Conservation (phyloP, 495 filamentous ascomycete genomes). For the Halenospora varia region DNA sequence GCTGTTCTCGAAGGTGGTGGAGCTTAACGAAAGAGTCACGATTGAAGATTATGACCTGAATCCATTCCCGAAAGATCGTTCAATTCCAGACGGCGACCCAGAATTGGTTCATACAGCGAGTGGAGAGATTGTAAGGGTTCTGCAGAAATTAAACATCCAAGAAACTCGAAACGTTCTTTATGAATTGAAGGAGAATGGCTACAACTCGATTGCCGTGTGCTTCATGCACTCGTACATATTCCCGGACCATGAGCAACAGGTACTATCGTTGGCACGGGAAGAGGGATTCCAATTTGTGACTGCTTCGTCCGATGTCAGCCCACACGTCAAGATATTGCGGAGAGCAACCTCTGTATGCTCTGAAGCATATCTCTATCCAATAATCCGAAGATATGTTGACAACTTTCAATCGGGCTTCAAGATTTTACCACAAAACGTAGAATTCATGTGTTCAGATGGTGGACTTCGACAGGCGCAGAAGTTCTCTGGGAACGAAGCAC, state of each 20-base stretch:
- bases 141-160: slow-evolving; percentile 9
- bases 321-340: slow-evolving; percentile 32
- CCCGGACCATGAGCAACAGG: slow-evolving; percentile 31
- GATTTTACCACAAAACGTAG: slow-evolving; percentile 41
- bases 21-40: slow-evolving; percentile 28
- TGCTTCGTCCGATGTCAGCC: slow-evolving; percentile 23
- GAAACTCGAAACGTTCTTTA: neutral
- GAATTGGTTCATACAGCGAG: slow-evolving; percentile 33
- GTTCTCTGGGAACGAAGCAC: slow-evolving; percentile 56
- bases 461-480: slow-evolving; percentile 18
- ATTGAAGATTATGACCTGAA: slow-evolving; percentile 30
- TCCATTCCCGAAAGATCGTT: slow-evolving; percentile 3
- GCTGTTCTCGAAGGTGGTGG: slow-evolving; percentile 22
- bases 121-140: slow-evolving; percentile 46
- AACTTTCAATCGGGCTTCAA: slow-evolving; percentile 44
- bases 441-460: slow-evolving; percentile 32
- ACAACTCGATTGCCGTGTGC: slow-evolving; percentile 25
- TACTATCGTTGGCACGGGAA: slow-evolving; percentile 44
- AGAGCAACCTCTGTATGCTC: slow-evolving; percentile 29
- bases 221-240: slow-evolving; percentile 32
- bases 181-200: slow-evolving; percentile 23
- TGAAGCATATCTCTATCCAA: slow-evolving; percentile 32
- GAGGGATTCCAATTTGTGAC: slow-evolving; percentile 25
- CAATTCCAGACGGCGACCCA: neutral
- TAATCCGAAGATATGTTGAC: slow-evolving; percentile 27